Evolutionary conservation across 2,329 filamentous ascomycete species (phyloP).

Genomic region (Polytolypa hystricis): DNA sequence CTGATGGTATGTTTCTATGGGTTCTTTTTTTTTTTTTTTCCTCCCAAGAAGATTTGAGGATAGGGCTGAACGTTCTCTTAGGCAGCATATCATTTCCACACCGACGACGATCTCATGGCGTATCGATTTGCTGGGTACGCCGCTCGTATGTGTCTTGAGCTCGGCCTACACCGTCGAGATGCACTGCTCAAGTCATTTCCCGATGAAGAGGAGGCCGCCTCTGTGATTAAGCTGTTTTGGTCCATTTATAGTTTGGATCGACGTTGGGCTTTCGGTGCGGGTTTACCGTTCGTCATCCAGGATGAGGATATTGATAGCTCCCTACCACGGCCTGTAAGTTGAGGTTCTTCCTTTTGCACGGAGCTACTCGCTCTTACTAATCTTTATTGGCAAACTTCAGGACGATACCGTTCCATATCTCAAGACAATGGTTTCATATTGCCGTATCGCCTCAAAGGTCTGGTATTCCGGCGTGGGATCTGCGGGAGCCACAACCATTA

Average conservation of each 20-base stretch:
- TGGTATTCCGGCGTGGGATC: conserved; percentile 70
- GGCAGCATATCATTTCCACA: conserved; percentile 72
- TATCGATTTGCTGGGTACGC: conserved; percentile 83
- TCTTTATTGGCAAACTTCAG: conserved; percentile 18
- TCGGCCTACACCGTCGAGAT: conserved; percentile 72
- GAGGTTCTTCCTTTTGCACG: too few relatives aligned
- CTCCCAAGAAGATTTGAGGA: too few relatives aligned
- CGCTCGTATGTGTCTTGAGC: conserved; percentile 63
- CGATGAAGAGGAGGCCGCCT: conserved; percentile 56
- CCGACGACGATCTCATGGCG: conserved; percentile 72
- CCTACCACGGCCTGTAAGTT: conserved; percentile 64
- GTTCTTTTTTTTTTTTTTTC: too few relatives aligned
- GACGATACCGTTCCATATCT: conserved; percentile 54
- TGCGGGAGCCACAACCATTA: conserved; percentile 54
- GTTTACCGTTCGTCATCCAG: conserved; percentile 73
- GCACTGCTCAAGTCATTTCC: conserved; percentile 57
- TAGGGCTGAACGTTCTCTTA: conserved; percentile 20
- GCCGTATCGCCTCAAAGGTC: conserved; percentile 70
- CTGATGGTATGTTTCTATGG: conserved; percentile 8
- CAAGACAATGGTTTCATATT: conserved; percentile 74
- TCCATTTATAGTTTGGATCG: conserved; percentile 74
- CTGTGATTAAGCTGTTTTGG: conserved; percentile 70
- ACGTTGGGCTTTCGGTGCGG: conserved; percentile 81
- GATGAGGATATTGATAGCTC: conserved; percentile 75
- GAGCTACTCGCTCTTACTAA: background rate